These are phyloP conservation scores for Luffa aegyptiaca DNA, from an alignment of 306 rosid genomes.

Conservation along the genomic window DNA sequence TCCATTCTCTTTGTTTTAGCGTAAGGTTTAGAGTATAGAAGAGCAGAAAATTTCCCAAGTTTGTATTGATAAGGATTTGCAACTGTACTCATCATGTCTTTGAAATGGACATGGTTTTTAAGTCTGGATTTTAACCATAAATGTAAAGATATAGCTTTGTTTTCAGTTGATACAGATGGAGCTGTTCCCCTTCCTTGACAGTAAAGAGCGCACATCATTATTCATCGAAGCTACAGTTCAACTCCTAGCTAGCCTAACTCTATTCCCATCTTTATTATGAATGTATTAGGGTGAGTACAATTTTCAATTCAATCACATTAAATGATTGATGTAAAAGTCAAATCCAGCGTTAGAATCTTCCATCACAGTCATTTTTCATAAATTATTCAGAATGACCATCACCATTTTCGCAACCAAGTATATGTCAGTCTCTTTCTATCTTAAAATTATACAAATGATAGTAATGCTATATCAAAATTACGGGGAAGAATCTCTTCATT, in stretches of 20 bases:
- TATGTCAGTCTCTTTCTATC: neutral
- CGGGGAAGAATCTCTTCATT: neutral
- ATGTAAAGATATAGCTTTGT: neutral
- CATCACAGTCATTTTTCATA: neutral
- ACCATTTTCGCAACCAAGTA: neutral
- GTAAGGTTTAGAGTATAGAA: no score
- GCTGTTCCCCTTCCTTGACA: neutral
- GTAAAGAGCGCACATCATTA: neutral
- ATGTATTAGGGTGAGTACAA: neutral
- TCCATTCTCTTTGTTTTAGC: no score
- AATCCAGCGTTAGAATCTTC: neutral
- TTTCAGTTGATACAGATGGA: neutral
- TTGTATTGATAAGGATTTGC: neutral
- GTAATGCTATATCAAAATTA: neutral
- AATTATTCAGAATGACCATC: neutral
- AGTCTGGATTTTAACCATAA: neutral
- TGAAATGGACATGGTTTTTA: neutral
- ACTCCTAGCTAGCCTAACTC: slow-evolving; percentile 6
- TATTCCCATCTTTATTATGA: neutral
- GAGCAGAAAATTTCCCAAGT: neutral
- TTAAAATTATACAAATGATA: neutral
- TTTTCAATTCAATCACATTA: neutral
- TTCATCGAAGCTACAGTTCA: neutral
- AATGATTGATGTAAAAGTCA: neutral
- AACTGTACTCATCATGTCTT: neutral